Conservation (phyloP, 2,329 filamentous ascomycete species). For the Colletotrichum graminicola region DNA sequence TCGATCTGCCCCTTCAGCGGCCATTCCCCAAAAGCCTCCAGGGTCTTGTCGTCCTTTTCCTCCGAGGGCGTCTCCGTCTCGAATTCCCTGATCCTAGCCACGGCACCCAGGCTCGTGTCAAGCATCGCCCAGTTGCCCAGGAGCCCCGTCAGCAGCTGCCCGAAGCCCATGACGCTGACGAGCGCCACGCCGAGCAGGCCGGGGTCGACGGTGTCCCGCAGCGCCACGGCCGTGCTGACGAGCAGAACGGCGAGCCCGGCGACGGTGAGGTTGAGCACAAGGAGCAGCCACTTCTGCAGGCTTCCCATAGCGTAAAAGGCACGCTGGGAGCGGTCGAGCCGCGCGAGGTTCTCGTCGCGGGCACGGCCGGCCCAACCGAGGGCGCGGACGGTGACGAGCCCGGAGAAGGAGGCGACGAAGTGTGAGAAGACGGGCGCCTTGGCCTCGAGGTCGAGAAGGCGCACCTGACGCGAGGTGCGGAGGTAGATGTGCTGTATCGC, state of each 20-base stretch:
- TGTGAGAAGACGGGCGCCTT: constrained; percentile 56
- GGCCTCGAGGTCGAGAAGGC: constrained; percentile 57
- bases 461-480: constrained; percentile 57
- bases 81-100: constrained; percentile 48
- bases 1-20: background rate
- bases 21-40: background rate
- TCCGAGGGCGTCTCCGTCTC: constrained; percentile 45
- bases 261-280: constrained; percentile 64
- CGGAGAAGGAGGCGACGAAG: constrained; percentile 61
- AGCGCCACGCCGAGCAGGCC: constrained; percentile 46
- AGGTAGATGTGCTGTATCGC: constrained; percentile 55
- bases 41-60: background rate
- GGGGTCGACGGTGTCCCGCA: constrained; percentile 10
- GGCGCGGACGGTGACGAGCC: constrained; percentile 64
- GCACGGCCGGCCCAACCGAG: constrained; percentile 63
- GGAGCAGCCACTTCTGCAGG: constrained; percentile 68
- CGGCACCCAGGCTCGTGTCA: constrained; percentile 48
- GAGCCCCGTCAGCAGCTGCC: constrained; percentile 48
- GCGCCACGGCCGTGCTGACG: constrained; percentile 56
- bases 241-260: constrained; percentile 60
- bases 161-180: constrained; percentile 51
- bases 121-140: constrained; percentile 51
- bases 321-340: constrained; percentile 66
- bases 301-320: constrained; percentile 69
- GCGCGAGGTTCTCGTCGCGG: constrained; percentile 58